These are phyloP conservation scores for Tetragonia tetragonoides DNA, from an alignment of 148 eudicot species.

Conservation along the genomic window DNA sequence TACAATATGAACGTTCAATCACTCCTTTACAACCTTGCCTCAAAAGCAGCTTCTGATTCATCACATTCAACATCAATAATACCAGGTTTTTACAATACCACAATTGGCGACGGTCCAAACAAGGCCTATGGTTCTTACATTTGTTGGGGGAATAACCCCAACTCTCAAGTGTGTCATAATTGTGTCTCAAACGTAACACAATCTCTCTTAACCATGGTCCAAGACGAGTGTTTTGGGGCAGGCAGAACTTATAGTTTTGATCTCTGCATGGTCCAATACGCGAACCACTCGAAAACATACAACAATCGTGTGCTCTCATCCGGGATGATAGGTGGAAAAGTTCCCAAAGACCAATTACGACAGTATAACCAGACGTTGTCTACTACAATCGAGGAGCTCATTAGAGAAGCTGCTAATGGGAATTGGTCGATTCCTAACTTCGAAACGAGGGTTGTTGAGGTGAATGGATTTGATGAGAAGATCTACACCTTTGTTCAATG, in stretches of 20 bases:
- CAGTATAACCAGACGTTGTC: conserved; percentile 15
- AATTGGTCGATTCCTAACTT: conserved; percentile 23
- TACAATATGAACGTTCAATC: too few relatives aligned
- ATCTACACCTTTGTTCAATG: conserved; percentile 36
- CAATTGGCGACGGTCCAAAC: neutral
- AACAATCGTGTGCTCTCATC: neutral
- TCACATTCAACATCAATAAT: too few relatives aligned
- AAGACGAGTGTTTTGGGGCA: conserved; percentile 9
- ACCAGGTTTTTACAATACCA: neutral
- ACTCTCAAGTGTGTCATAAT: neutral
- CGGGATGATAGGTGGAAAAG: neutral
- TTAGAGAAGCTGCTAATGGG: conserved; percentile 9
- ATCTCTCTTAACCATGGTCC: neutral
- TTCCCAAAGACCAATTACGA: neutral
- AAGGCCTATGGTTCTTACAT: conserved; percentile 22
- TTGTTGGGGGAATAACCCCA: conserved; percentile 20
- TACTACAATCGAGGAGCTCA: conserved; percentile 10
- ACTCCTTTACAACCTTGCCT: too few relatives aligned
- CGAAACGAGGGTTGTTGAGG: conserved; percentile 15
- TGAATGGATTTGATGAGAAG: conserved; percentile 5
- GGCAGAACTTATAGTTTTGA: neutral
- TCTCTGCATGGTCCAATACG: conserved; percentile 22
- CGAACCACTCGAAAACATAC: conserved; percentile 10
- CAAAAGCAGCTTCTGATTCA: too few relatives aligned
- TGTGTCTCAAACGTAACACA: conserved; percentile 1